These are phyloP conservation scores for Peniophora sp. DNA, from an alignment of 1,284 basidiomycete genomes.

Conservation along the genomic window DNA sequence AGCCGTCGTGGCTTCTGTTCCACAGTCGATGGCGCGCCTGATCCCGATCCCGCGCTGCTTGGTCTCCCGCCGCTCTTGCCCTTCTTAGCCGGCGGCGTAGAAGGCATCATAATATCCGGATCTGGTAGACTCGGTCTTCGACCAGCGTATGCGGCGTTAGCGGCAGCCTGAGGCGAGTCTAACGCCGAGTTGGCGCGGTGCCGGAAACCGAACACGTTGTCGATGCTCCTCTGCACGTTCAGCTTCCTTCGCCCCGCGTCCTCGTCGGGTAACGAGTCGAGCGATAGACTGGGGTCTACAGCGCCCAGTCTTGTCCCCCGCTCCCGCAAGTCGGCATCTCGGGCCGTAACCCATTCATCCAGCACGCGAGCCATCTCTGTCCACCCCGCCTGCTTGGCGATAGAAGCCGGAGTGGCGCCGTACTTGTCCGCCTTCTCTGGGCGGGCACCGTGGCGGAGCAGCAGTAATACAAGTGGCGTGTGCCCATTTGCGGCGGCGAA, in stretches of 20 bases:
- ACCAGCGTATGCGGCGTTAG: slow-evolving; percentile 16
- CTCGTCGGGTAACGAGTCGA: slow-evolving; percentile 4
- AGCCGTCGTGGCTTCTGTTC: slow-evolving; percentile 28
- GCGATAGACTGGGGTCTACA: slow-evolving; percentile 2
- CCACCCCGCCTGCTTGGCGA: slow-evolving; percentile 65
- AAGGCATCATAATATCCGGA: slow-evolving; percentile 31
- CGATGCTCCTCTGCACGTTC: slow-evolving; percentile 55
- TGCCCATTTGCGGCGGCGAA: slow-evolving; percentile 93
- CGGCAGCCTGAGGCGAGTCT: slow-evolving; percentile 14
- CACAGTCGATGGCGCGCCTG: slow-evolving; percentile 35
- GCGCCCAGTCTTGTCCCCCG: slow-evolving; percentile 14
- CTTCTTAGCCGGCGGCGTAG: slow-evolving; percentile 24
- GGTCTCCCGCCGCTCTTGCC: slow-evolving; percentile 35
- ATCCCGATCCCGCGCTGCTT: slow-evolving; percentile 38
- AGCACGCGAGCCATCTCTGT: slow-evolving; percentile 56
- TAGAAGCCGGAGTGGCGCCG: slow-evolving; percentile 70
- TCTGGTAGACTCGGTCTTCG: slow-evolving; percentile 15
- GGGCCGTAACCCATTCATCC: slow-evolving; percentile 45
- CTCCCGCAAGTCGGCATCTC: slow-evolving; percentile 45
- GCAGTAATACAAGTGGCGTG: slow-evolving; percentile 60
- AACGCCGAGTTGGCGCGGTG: slow-evolving; percentile 36
- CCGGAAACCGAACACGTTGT: slow-evolving; percentile 41
- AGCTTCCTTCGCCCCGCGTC: slow-evolving; percentile 30
- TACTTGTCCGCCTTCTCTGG: slow-evolving; percentile 79
- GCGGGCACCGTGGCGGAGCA: slow-evolving; percentile 76